Percentiles rank a stretch among this genome's conserved stretches.
Evolutionary conservation across 352 stramenopile species (phyloP).

Genomic region (Phytophthora brassicae): DNA sequence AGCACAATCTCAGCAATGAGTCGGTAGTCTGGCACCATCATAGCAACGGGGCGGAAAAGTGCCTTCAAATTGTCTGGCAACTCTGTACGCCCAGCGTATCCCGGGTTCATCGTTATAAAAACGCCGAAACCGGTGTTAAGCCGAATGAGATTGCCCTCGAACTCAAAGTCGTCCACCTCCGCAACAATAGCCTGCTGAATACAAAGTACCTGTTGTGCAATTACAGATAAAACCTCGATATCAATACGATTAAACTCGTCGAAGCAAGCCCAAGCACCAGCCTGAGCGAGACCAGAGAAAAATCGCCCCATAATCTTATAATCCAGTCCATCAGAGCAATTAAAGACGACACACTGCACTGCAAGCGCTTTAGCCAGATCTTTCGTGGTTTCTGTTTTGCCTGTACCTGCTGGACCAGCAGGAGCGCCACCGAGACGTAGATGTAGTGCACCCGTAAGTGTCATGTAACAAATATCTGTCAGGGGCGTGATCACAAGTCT

Average conservation of each 20-base stretch:
- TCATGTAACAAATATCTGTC: slow-evolving; percentile 93
- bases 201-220: slow-evolving; percentile 94
- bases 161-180: slow-evolving; percentile 90
- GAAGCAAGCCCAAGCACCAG: slow-evolving; percentile 94
- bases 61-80: slow-evolving; percentile 94
- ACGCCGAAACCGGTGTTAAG: slow-evolving; percentile 92
- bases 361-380: slow-evolving; percentile 94
- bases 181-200: slow-evolving; percentile 94
- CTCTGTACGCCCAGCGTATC: slow-evolving; percentile 92
- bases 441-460: slow-evolving; percentile 93
- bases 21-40: slow-evolving; percentile 95
- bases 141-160: slow-evolving; percentile 92
- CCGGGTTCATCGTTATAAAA: slow-evolving; percentile 96
- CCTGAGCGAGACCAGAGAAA: slow-evolving; percentile 93
- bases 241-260: slow-evolving; percentile 97
- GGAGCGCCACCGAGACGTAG: slow-evolving; percentile 91
- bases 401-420: slow-evolving; percentile 91
- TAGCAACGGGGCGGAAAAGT: slow-evolving; percentile 92
- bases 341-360: slow-evolving; percentile 95
- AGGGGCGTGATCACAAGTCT: slow-evolving; percentile 83
- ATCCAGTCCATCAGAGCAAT: slow-evolving; percentile 94
- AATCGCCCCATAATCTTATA: slow-evolving; percentile 97
- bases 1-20: slow-evolving; percentile 95
- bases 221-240: slow-evolving; percentile 95
- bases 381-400: slow-evolving; percentile 95